Conservation (phyloP, 768 basidiomycete genomes). For the Lactarius hatsudake region DNA sequence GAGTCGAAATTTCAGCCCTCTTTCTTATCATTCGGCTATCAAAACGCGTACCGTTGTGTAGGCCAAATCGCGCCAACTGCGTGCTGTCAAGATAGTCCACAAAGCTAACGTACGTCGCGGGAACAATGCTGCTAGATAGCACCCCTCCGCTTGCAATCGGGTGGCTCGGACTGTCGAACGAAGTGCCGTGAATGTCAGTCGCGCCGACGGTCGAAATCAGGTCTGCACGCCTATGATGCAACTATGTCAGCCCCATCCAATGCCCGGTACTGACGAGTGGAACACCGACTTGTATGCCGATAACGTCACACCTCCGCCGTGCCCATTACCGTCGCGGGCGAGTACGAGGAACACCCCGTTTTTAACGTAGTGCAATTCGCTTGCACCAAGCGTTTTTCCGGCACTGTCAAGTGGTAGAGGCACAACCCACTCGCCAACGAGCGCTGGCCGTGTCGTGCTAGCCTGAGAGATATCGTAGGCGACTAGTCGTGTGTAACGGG, state of each 20-base stretch:
- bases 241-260: neutral
- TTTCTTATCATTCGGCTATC: constrained; percentile 1
- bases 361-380: constrained; percentile 57
- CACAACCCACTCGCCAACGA: constrained; percentile 59
- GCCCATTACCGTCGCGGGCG: constrained; percentile 58
- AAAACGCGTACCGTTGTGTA: constrained; percentile 51
- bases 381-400: constrained; percentile 49
- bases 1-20: neutral
- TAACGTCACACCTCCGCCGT: constrained; percentile 48
- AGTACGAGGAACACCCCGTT: constrained; percentile 56
- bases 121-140: constrained; percentile 45
- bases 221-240: constrained; percentile 49
- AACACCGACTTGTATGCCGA: constrained; percentile 50
- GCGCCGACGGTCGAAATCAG: constrained; percentile 55
- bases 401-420: constrained; percentile 53
- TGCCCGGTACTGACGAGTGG: too few species aligned
- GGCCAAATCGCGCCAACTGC: constrained; percentile 58
- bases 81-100: constrained; percentile 51
- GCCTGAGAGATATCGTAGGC: constrained; percentile 50
- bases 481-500: constrained; percentile 53
- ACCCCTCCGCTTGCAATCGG: constrained; percentile 51
- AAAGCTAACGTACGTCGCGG: constrained; percentile 56
- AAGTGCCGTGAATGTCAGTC: constrained; percentile 57
- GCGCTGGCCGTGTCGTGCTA: constrained; percentile 32
- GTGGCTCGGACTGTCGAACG: constrained; percentile 52